Percentiles rank a stretch among this genome's conserved stretches.
Conservation (phyloP, 345 rosid genomes). For the Euphorbia lathyris region DNA sequence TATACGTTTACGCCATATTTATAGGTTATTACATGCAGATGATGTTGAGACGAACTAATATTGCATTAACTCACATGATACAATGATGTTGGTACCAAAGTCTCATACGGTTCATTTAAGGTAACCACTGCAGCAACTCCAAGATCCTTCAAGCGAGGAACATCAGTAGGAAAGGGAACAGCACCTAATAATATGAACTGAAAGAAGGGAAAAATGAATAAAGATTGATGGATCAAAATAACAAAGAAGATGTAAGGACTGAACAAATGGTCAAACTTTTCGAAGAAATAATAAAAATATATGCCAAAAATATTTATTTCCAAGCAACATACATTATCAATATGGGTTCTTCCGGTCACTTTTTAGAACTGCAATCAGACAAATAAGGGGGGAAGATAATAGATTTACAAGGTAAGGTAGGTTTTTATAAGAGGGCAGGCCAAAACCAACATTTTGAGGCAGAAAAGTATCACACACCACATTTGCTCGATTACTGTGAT, state of each 20-base stretch:
- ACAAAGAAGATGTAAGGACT: no score
- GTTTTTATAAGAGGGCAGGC: background rate
- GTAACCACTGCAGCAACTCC: constrained; percentile 84
- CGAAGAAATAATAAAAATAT: background rate
- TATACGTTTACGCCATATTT: background rate
- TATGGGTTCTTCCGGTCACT: background rate
- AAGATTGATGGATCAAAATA: background rate
- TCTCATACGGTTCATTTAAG: constrained; percentile 77
- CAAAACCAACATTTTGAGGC: background rate
- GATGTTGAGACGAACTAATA: background rate
- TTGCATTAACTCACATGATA: constrained; percentile 47
- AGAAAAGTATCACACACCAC: background rate
- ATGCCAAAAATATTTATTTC: background rate
- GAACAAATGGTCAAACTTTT: background rate
- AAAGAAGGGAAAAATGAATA: background rate
- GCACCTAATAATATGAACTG: constrained; percentile 81
- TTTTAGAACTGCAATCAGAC: background rate
- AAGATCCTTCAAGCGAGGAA: constrained; percentile 59
- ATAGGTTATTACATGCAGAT: background rate
- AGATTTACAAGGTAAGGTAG: background rate
- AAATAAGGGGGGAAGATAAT: background rate
- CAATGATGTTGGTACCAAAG: constrained; percentile 70
- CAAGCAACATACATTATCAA: background rate
- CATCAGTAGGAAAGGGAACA: constrained; percentile 86
- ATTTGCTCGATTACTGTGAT: background rate